These are phyloP conservation scores for Climacium dendroides DNA, from an alignment of 225 moss, liverwort and hornwort genomes.

Conservation along the genomic window DNA sequence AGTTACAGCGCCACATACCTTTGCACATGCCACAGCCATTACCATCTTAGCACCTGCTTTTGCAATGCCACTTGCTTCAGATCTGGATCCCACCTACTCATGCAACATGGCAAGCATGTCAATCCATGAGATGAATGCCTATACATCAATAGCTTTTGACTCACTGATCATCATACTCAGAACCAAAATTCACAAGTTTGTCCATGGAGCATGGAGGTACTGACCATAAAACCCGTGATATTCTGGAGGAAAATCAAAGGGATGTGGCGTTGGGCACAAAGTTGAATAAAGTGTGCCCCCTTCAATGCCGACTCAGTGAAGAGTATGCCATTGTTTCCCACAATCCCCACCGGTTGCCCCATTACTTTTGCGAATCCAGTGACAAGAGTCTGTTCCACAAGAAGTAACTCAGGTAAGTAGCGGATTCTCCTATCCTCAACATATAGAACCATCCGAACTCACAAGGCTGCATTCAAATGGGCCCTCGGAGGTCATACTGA, in stretches of 20 bases:
- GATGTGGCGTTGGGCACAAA: conserved; percentile 95
- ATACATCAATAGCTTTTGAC: background rate
- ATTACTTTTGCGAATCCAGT: conserved; percentile 91
- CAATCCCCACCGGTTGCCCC: conserved; percentile 82
- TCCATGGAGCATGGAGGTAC: background rate
- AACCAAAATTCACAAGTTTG: background rate
- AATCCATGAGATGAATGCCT: background rate
- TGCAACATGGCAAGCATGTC: background rate
- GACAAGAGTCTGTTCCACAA: conserved; percentile 65
- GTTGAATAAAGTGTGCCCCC: conserved; percentile 94
- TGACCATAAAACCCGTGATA: conserved; percentile 93
- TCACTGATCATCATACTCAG: background rate
- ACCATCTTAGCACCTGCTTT: conserved; percentile 99
- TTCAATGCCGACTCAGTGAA: conserved; percentile 97
- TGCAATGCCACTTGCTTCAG: conserved; percentile 96
- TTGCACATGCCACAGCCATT: conserved; percentile 98
- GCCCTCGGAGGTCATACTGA: background rate
- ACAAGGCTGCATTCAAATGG: background rate
- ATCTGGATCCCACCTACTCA: conserved; percentile 88
- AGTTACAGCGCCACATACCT: conserved; percentile 31
- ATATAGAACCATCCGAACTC: background rate
- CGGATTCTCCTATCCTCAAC: background rate
- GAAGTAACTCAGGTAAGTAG: background rate
- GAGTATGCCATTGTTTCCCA: conserved; percentile 91
- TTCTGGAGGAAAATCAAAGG: conserved; percentile 95